Evolutionary conservation across 306 rosid species (phyloP), one percentile per base, ranked within the genome.

Genomic region (Rosa multiflora): DNA sequence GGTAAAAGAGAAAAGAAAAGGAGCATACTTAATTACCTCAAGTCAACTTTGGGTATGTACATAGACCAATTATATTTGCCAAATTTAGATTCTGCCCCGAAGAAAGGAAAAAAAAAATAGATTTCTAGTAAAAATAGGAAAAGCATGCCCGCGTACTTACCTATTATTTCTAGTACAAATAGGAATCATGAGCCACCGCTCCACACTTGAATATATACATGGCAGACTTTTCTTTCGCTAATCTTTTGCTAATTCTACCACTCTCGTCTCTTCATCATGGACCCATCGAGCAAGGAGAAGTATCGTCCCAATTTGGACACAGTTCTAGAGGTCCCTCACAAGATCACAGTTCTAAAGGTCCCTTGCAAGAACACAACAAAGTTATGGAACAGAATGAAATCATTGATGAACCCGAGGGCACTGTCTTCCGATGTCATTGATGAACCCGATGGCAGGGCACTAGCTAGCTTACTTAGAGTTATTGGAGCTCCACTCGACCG

Each of bases 221-320:
- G 63, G n/a, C 12, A n/a, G 11, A n/a, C 63, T 20, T 55, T 18
- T 49, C 58, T 49, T 17, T 63, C 51, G 2, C n/a, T 52, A 32
- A 32, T 32, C 37, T 32, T 32, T 32, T 32, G 37, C 37, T 32
- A 32, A 32, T 32, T 32, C 3, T 32, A 32, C 3, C 6, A 26
- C 37, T 61, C 29, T 72, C 23, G 26, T 72, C 78, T 72, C 78
- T 68, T 61, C 39, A 15, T 47, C 39, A 6, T 81, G 71, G 9
- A n/a, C 32, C 12, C 5, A 52, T 48, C 13, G 5, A 12, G 12
- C 37, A 90, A 91, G 97, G 92, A 90, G 97, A 94, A 85, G 83
- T 90, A 88, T 1, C 86, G 94, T 72, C 96, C 97, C 1, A 94
- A 94, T 76, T 88, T 86, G 85, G 98, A 94, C 70, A 92, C 98